A percentile compares a stretch with the other conserved stretches of the same genome.
Conservation (phyloP, 441 rosid genomes). For the Codiaeum variegatum region DNA sequence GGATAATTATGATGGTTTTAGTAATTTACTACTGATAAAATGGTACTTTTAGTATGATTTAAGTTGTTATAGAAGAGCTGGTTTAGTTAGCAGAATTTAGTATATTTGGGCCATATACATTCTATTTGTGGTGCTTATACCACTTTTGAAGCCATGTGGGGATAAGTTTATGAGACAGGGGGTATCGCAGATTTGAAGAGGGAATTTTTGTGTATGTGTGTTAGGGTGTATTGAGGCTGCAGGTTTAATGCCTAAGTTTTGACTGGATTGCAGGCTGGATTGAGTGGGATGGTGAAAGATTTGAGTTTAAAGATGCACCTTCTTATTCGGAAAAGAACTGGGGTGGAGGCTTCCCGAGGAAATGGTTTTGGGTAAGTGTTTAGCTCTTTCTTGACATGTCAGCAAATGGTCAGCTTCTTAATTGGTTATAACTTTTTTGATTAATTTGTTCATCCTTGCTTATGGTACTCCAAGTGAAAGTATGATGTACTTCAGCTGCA, state of each 20-base stretch:
- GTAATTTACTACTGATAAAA: not conserved
- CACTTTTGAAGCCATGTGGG: not conserved
- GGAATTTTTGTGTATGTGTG: not conserved
- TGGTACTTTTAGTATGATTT: not conserved
- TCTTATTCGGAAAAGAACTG: conserved; percentile 97
- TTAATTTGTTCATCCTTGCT: not conserved
- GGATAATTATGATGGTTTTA: not conserved
- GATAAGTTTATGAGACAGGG: not conserved
- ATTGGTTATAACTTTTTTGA: not conserved
- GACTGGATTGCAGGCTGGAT: conserved; percentile 73
- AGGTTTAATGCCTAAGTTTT: conserved; percentile 17
- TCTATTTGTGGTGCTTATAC: not conserved
- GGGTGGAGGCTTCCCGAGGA: conserved; percentile 97
- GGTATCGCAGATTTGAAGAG: not conserved
- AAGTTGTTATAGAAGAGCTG: not conserved
- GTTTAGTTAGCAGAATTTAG: not conserved
- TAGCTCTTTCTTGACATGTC: conserved; percentile 13
- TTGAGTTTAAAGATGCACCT: conserved; percentile 85
- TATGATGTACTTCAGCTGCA: not conserved
- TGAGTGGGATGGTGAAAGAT: conserved; percentile 93
- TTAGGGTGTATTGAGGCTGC: not conserved
- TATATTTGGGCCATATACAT: not conserved
- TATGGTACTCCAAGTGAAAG: not conserved
- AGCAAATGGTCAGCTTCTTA: not conserved
- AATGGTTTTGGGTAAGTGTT: conserved; percentile 91